phyloP scores from a whole-genome alignment of 257 asterid genomes.

The Solanum gracilifrons region DNA sequence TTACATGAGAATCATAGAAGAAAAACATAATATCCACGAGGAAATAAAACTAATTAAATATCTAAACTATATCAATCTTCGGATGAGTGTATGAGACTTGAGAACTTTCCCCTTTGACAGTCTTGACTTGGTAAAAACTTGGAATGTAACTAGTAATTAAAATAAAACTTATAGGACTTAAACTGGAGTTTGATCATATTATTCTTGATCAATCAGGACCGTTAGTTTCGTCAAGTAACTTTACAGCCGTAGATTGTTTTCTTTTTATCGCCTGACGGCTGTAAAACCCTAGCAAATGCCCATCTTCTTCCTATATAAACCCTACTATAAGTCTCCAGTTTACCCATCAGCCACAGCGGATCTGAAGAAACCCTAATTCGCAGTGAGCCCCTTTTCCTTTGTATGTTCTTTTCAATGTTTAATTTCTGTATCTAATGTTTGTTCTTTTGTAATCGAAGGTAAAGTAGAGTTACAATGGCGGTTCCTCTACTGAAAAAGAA shows the following conservation, averaged over 20 bases:
- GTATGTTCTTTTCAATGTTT: background rate
- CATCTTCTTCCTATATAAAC: background rate
- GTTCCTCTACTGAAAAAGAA: slow-evolving; percentile 38
- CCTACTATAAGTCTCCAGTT: background rate
- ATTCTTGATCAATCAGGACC: background rate
- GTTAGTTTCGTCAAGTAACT: background rate
- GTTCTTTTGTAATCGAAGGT: background rate
- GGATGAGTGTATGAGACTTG: background rate
- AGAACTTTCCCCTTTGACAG: background rate
- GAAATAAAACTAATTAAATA: background rate
- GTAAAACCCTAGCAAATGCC: background rate
- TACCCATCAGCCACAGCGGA: background rate
- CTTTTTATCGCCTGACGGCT: background rate
- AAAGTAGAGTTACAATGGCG: slow-evolving; percentile 15
- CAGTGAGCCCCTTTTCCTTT: background rate
- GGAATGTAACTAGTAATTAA: background rate
- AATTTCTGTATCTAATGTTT: too few species aligned
- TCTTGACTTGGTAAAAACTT: background rate
- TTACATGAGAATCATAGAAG: background rate
- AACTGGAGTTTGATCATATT: background rate
- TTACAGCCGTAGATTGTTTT: background rate
- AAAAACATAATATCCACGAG: background rate
- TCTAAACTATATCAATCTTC: background rate
- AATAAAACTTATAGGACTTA: background rate
- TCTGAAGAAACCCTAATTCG: background rate